Conservation (phyloP, 495 filamentous ascomycete genomes). For the Geopyxis carbonaria region DNA sequence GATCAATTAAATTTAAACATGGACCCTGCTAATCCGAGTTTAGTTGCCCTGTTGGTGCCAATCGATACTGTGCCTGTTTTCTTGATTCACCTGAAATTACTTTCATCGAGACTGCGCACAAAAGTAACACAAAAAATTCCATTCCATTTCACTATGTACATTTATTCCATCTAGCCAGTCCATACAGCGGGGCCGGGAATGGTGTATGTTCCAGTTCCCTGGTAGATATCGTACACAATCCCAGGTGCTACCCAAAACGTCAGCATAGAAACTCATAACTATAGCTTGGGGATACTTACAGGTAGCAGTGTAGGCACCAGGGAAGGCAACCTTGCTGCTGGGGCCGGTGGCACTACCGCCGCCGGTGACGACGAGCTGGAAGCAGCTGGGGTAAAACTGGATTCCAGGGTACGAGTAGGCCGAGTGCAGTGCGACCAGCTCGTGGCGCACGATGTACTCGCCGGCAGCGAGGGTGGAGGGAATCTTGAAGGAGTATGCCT, state of each 20-base stretch:
- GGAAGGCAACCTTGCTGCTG: slow-evolving; percentile 29
- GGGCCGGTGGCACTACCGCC: slow-evolving; percentile 35
- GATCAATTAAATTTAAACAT: too few species aligned
- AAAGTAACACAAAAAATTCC: too few species aligned
- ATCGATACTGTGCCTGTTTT: too few species aligned
- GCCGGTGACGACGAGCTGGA: slow-evolving; percentile 51
- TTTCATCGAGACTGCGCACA: too few species aligned
- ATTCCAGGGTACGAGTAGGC: slow-evolving; percentile 26
- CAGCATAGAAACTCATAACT: too few species aligned
- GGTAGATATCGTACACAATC: slow-evolving; percentile 45
- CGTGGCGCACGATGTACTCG: slow-evolving; percentile 55
- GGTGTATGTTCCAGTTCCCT: slow-evolving; percentile 29
- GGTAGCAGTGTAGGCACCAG: slow-evolving; percentile 36
- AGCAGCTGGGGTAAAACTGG: slow-evolving; percentile 56
- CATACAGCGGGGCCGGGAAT: slow-evolving; percentile 41
- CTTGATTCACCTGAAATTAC: too few species aligned
- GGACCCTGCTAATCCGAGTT: too few species aligned
- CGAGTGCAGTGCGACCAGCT: slow-evolving; percentile 53
- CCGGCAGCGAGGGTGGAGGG: slow-evolving; percentile 42
- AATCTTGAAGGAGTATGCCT: slow-evolving; percentile 44
- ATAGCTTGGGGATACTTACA: too few species aligned
- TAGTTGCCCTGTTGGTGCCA: too few species aligned
- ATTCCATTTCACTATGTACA: too few species aligned
- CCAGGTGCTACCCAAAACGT: too few species aligned
- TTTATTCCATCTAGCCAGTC: too few species aligned